Evolutionary conservation across 345 rosid species (phyloP), one percentile per base, ranked within the genome.

Genomic region (Diplotaxis tenuifolia): DNA sequence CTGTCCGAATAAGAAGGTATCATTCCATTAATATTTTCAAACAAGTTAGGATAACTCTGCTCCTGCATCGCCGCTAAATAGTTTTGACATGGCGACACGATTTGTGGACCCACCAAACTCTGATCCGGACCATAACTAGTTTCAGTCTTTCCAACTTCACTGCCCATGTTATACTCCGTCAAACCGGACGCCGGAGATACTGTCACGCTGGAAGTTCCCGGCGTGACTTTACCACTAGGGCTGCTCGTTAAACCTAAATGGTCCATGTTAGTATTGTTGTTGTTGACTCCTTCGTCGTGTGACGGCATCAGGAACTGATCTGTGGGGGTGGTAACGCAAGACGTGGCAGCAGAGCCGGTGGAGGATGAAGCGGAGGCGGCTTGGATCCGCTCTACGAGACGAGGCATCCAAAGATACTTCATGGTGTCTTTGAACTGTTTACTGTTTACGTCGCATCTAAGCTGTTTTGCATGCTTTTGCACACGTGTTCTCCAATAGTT

Each of bases 401-500:
- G 84, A 31, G 98, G 98, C 83, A 93, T 91, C 97, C 98, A 93
- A 2, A 84, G 75, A 62, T 86, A 78, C 27, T 83, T 80, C 83
- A 93, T 80, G 59, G 89, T 80, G 65, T 91, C 96, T 76, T 91
- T 89, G 77, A 93, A 93, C 63, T 82, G 84, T 79, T 83, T 77
- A 83, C 98, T 93, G 77, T 91, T 91, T 38, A 89, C 92, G 74
- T 93, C 98, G 49, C 94, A 84, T 62, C 85, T 86, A 7, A 93
- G 91, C 54, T 91, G 94, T 53, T 84, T 88, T 4, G 98, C 98
- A 54, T 90, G 97, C 78, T 89, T 93, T 53, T 91, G 97, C 6
- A 93, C 98, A 18, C 98, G 78, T 4, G 98, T 93, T 68, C 97
- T 83, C 98, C 98, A 93, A 22, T 93, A 93, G 82, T 93, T 93